Percentiles rank a stretch among this genome's conserved stretches.
Evolutionary conservation across 176 grass and related monocot species (phyloP).

Genomic region (Saccharum officinarum): DNA sequence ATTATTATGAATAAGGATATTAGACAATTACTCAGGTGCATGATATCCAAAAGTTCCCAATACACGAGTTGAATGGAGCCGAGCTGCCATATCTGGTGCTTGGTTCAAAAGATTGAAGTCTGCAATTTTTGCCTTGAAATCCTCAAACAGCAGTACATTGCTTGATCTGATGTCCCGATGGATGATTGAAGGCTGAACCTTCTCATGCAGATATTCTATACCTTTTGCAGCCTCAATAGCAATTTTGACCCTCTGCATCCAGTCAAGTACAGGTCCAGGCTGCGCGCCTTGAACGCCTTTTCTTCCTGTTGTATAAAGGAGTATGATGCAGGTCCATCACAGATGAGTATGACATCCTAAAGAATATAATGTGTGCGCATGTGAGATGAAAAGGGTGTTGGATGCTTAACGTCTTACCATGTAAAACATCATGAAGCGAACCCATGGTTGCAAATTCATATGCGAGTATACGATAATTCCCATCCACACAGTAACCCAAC

Average conservation of each 20-base stretch:
- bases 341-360: slow-evolving; percentile 18
- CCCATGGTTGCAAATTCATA: slow-evolving; percentile 86
- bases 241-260: slow-evolving; percentile 75
- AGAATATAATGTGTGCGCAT: background rate
- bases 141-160: slow-evolving; percentile 73
- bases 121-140: slow-evolving; percentile 79
- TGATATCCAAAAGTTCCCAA: slow-evolving; percentile 80
- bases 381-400: slow-evolving; percentile 8
- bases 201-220: slow-evolving; percentile 76
- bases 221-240: slow-evolving; percentile 77
- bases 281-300: slow-evolving; percentile 73
- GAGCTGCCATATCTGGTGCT: slow-evolving; percentile 80
- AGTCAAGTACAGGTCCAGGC: slow-evolving; percentile 72
- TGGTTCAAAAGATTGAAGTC: slow-evolving; percentile 79
- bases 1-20: slow-evolving; percentile 16
- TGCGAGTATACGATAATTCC: slow-evolving; percentile 55
- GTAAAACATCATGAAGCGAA: slow-evolving; percentile 82
- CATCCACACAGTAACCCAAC: slow-evolving; percentile 71
- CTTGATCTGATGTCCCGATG: slow-evolving; percentile 81
- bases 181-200: slow-evolving; percentile 72
- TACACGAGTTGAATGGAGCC: slow-evolving; percentile 76
- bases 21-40: slow-evolving; percentile 62
- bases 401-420: slow-evolving; percentile 47
- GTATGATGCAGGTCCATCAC: slow-evolving; percentile 10
- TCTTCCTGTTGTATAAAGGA: slow-evolving; percentile 47